Base-by-base conservation (phyloP, 139 green algal genomes). In the Zygnema circumcarinatum region DNA sequence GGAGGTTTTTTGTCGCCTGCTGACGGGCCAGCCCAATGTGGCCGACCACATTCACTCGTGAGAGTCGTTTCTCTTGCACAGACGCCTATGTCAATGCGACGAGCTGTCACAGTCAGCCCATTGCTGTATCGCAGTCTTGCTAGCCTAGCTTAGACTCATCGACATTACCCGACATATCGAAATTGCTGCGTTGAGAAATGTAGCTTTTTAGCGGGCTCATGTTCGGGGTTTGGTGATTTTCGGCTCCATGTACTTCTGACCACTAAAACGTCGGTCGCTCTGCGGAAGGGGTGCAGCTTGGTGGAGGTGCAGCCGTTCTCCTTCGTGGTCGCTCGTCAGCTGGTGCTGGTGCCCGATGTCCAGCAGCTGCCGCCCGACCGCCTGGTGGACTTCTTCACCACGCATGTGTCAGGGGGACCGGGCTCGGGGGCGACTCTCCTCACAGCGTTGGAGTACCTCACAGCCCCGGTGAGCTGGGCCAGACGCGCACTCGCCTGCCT, bases 261-360 rank as follows among this genome's bases (percentile, higher is more conserved):
- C 25, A 29, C 25, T 25, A 72, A 72, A 29, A 29, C 25, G 54
- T 72, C 29, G 54, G 25, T 25, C 54, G 25, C 29, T 72, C 54
- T 72, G 54, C 54, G 29, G n/a, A n/a, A n/a, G n/a, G n/a, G n/a
- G n/a, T n/a, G 54, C 54, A 25, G 25, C 54, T 67, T 86, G 72
- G 80, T 83, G 20, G 81, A 87, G 35, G 81, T 82, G 67, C 81
- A 72, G 11, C 81, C 81, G 21, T 87, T 87, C 38, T 29, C n/a
- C 22, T 87, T 87, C 31, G 67, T 87, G 32, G 81, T 87, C 29
- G 81, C 67, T 0, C 33, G 36, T 29, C 81, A 38, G 7, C 69
- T 87, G 33, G 81, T 83, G 32, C 29, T 36, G 29, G 53, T n/a
- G n/a, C n/a, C n/a, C n/a, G n/a, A n/a, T n/a, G n/a, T n/a, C n/a